Percentiles rank a stretch among this genome's conserved stretches.
phyloP scores from a whole-genome alignment of 106 monocot genomes.

The Dendrobium catenatum region DNA sequence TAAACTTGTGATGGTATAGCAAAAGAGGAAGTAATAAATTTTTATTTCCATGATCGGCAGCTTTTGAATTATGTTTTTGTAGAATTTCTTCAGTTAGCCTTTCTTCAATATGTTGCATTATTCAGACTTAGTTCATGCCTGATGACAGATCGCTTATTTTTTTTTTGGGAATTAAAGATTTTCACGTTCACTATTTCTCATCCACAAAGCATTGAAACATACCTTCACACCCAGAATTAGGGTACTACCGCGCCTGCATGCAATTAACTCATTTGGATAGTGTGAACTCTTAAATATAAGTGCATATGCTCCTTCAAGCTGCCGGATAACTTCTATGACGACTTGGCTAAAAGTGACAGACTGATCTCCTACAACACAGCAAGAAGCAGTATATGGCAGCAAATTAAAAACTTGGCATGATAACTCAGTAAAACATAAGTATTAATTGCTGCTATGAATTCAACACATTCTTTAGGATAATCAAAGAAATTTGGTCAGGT shows the following conservation, averaged over 20 bases:
- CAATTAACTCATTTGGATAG: constrained; percentile 96
- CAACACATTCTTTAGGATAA: not conserved
- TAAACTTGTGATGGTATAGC: too few species aligned
- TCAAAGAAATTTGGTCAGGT: not conserved
- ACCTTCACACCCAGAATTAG: constrained; percentile 91
- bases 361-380: constrained; percentile 40
- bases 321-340: constrained; percentile 93
- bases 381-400: constrained; percentile 7
- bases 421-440: not conserved
- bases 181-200: not conserved
- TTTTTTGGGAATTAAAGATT: not conserved
- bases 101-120: too few species aligned
- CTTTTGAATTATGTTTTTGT: too few species aligned
- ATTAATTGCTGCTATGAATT: not conserved
- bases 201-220: constrained; percentile 16
- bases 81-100: too few species aligned
- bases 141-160: not conserved
- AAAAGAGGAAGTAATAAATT: too few species aligned
- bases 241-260: constrained; percentile 84
- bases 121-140: too few species aligned
- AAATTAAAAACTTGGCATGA: not conserved
- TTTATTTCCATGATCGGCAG: too few species aligned
- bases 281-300: constrained; percentile 97
- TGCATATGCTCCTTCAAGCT: constrained; percentile 98
- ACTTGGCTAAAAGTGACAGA: constrained; percentile 89